Evolutionary conservation across 441 rosid species (phyloP).

Genomic region (Aquilaria agallochum): DNA sequence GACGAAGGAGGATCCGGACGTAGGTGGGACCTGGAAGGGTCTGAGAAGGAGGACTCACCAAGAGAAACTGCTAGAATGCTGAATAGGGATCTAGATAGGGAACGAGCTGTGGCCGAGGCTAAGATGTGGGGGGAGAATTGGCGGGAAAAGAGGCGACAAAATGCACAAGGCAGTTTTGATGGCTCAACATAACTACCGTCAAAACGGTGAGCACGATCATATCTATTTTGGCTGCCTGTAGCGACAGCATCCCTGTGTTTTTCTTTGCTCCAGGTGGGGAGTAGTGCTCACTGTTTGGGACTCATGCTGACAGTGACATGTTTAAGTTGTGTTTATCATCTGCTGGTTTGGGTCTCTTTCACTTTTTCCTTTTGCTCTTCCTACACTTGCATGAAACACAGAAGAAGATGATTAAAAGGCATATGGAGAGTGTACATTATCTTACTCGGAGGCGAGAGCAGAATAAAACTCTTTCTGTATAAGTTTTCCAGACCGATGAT

Average conservation of each 20-base stretch:
- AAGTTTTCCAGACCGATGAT: constrained; percentile 26
- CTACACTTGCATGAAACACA: constrained; percentile 18
- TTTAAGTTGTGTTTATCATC: constrained; percentile 1
- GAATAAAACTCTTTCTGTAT: constrained; percentile 24
- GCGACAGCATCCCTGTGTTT: constrained; percentile 11
- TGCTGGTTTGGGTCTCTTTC: neutral
- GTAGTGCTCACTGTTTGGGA: constrained; percentile 9
- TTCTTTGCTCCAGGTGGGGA: neutral
- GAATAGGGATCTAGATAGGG: constrained; percentile 74
- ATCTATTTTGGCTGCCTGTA: neutral
- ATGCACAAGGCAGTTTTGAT: constrained; percentile 70
- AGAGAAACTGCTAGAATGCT: constrained; percentile 64
- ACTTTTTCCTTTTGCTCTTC: neutral
- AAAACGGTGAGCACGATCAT: constrained; percentile 3
- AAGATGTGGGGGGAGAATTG: constrained; percentile 96
- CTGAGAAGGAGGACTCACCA: constrained; percentile 85
- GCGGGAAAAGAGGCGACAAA: constrained; percentile 87
- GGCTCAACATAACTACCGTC: constrained; percentile 31
- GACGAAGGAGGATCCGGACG: constrained; percentile 67
- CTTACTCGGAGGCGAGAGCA: constrained; percentile 26
- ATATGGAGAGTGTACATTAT: constrained; percentile 33
- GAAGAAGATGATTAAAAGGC: constrained; percentile 18
- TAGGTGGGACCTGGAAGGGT: constrained; percentile 75
- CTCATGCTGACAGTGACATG: constrained; percentile 7
- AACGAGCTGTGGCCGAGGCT: constrained; percentile 94